Evolutionary conservation across 202 grass and related monocot genomes (phyloP).

Genomic region (Eragrostis tef): DNA sequence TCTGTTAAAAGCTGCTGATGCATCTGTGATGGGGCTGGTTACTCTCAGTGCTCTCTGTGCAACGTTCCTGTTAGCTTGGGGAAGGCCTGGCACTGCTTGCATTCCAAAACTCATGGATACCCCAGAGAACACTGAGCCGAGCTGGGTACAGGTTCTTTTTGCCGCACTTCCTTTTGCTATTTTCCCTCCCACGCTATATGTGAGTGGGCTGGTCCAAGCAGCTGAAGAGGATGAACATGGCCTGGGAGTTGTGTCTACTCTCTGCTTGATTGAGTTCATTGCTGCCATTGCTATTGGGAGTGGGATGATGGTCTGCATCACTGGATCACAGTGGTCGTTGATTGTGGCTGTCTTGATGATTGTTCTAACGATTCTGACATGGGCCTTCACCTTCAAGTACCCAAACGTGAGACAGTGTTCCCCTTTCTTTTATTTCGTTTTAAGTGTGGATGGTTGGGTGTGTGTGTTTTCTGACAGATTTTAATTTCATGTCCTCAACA

Average conservation of each 20-base stretch:
- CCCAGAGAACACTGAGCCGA: not conserved
- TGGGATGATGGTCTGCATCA: not conserved
- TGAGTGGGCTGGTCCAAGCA: not conserved
- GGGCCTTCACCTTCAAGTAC: not conserved
- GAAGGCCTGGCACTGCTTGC: not conserved
- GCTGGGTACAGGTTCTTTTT: not conserved
- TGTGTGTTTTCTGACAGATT: not conserved
- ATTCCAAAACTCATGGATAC: not conserved
- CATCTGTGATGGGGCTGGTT: not conserved
- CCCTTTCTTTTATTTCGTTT: not conserved
- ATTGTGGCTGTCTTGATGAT: not conserved
- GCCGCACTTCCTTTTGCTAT: not conserved
- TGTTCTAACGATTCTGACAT: not conserved
- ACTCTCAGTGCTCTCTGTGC: not conserved
- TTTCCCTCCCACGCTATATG: not conserved
- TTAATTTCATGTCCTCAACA: not conserved
- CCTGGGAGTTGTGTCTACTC: not conserved
- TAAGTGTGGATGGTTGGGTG: no score
- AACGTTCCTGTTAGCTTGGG: not conserved
- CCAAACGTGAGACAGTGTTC: not conserved
- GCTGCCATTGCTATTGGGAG: not conserved
- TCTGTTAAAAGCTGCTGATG: not conserved
- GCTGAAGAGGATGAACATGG: not conserved
- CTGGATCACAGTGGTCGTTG: not conserved
- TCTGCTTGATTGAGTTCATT: not conserved